phyloP scores from a whole-genome alignment of 2,329 filamentous ascomycete genomes.

The Aspergillus spinulosporus region DNA sequence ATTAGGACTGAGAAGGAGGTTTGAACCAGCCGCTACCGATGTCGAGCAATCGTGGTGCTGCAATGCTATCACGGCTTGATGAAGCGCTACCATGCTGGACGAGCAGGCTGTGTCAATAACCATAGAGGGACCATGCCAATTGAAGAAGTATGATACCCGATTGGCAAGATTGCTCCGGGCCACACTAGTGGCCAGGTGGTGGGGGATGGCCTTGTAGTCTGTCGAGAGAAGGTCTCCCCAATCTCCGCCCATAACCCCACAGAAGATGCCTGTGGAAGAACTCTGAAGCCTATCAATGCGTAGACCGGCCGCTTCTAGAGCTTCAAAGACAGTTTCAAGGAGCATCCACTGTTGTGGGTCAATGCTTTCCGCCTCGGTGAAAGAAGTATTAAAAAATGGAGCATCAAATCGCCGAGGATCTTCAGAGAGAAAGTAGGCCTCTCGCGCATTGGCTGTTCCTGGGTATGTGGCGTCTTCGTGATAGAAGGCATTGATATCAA shows the following conservation, averaged over 20 bases:
- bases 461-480: slow-evolving; percentile 22
- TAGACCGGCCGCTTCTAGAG: slow-evolving; percentile 25
- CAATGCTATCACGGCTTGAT: slow-evolving; percentile 21
- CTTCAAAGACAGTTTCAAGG: slow-evolving; percentile 31
- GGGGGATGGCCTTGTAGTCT: neutral
- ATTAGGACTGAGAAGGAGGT: neutral
- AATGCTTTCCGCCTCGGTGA: slow-evolving; percentile 30
- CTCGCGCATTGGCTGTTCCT: slow-evolving; percentile 24
- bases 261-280: neutral
- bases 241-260: neutral
- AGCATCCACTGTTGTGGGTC: slow-evolving; percentile 32
- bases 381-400: slow-evolving; percentile 35
- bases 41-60: neutral
- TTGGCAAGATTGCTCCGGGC: neutral
- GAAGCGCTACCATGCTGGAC: slow-evolving; percentile 12
- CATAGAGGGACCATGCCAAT: slow-evolving; percentile 16
- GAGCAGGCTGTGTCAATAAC: slow-evolving; percentile 24
- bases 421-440: slow-evolving; percentile 23
- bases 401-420: slow-evolving; percentile 33
- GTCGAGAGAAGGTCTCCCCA: neutral
- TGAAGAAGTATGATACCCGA: slow-evolving; percentile 10
- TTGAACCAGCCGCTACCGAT: neutral
- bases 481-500: slow-evolving; percentile 24
- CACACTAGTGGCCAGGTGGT: neutral
- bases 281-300: neutral